phyloP scores from a whole-genome alignment of 805 yeast species.

The Starmerella vitae region DNA sequence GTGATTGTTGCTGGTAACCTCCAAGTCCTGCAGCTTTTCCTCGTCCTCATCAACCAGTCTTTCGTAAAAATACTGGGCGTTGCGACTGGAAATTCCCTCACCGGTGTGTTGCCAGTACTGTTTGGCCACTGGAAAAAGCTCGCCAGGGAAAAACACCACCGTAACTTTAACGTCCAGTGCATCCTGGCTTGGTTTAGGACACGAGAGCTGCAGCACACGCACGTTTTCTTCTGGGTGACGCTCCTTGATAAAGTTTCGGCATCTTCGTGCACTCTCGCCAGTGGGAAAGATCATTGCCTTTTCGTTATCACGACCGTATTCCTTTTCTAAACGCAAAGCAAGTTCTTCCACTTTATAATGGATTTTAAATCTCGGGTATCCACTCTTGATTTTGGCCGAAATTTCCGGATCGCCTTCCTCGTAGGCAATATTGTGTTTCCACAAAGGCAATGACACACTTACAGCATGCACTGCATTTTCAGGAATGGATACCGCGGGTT shows the following conservation, averaged over 20 bases:
- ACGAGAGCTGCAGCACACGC: slow-evolving; percentile 25
- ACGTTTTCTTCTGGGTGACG: slow-evolving; percentile 30
- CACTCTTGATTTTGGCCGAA: slow-evolving; percentile 60
- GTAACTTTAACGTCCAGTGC: slow-evolving; percentile 54
- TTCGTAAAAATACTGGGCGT: slow-evolving; percentile 69
- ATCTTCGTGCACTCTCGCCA: slow-evolving; percentile 64
- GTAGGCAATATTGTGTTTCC: slow-evolving; percentile 87
- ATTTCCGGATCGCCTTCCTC: slow-evolving; percentile 84
- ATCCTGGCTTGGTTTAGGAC: slow-evolving; percentile 21
- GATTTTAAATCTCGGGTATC: slow-evolving; percentile 60
- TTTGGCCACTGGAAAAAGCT: slow-evolving; percentile 51
- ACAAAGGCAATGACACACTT: slow-evolving; percentile 86
- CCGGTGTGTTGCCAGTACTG: slow-evolving; percentile 96
- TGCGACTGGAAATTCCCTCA: slow-evolving; percentile 84
- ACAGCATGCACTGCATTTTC: slow-evolving; percentile 85
- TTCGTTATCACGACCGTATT: slow-evolving; percentile 73
- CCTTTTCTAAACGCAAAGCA: slow-evolving; percentile 31
- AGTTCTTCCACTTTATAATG: slow-evolving; percentile 29
- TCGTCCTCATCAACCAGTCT: slow-evolving; percentile 10
- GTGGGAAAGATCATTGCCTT: slow-evolving; percentile 63
- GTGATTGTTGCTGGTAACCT: background rate
- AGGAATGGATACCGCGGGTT: slow-evolving; percentile 76
- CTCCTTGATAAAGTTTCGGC: slow-evolving; percentile 58
- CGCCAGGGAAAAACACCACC: slow-evolving; percentile 60
- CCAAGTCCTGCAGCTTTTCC: slow-evolving; percentile 23